These are phyloP conservation scores for Yamadazyma siamensis DNA, from an alignment of 1,139 yeast species.

Conservation along the genomic window DNA sequence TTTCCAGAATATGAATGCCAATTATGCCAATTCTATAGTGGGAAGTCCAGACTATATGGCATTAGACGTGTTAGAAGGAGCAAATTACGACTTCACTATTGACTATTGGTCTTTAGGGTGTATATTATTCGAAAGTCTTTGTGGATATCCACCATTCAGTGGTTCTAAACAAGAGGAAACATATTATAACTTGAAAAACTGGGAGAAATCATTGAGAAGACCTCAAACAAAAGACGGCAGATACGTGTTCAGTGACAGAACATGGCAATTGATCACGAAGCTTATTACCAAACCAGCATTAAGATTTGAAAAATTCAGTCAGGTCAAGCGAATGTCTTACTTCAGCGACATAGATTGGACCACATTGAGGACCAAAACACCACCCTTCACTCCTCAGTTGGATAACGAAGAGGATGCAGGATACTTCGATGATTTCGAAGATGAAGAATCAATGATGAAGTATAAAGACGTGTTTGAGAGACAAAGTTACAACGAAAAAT, in stretches of 20 bases:
- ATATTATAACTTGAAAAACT: conserved; percentile 86
- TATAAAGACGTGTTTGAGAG: conserved; percentile 95
- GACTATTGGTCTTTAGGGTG: conserved; percentile 99
- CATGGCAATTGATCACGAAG: conserved; percentile 84
- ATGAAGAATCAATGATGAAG: conserved; percentile 95
- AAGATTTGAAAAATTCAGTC: conserved; percentile 75
- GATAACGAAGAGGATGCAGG: conserved; percentile 98
- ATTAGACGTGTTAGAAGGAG: conserved; percentile 91
- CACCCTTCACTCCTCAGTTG: conserved; percentile 95
- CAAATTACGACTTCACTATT: conserved; percentile 89
- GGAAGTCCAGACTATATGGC: conserved; percentile 99
- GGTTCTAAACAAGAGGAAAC: conserved; percentile 95
- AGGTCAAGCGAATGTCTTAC: conserved; percentile 75
- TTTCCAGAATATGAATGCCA: conserved; percentile 42
- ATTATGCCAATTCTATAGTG: conserved; percentile 81
- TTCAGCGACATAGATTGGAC: conserved; percentile 81
- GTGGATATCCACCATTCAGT: conserved; percentile 96
- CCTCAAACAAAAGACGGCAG: conserved; percentile 93
- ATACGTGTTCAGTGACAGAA: conserved; percentile 90
- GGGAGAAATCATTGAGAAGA: conserved; percentile 84
- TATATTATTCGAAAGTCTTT: conserved; percentile 84
- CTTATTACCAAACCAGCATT: conserved; percentile 77
- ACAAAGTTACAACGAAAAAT: conserved; percentile 76
- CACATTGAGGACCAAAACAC: conserved; percentile 61
- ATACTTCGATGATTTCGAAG: conserved; percentile 95